These are phyloP conservation scores for Cryptococcus sp. DNA, from an alignment of 1,284 basidiomycete genomes.

Conservation along the genomic window DNA sequence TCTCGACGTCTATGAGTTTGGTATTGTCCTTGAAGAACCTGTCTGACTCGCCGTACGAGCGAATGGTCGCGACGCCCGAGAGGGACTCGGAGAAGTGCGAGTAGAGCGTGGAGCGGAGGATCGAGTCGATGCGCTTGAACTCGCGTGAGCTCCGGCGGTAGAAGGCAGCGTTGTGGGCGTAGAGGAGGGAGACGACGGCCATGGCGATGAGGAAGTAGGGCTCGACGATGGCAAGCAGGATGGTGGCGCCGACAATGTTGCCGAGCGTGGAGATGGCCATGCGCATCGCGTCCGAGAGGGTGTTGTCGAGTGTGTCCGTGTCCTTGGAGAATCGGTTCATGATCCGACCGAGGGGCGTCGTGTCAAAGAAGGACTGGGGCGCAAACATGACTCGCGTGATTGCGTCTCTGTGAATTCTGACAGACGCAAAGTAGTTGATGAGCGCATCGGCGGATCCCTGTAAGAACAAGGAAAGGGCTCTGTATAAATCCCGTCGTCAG, in stretches of 20 bases:
- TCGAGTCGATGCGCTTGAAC: constrained; percentile 60
- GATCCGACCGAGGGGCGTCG: constrained; percentile 83
- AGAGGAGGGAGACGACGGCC: constrained; percentile 57
- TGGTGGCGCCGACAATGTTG: constrained; percentile 54
- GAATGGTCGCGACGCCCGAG: constrained; percentile 76
- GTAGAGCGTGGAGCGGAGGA: constrained; percentile 59
- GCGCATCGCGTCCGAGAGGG: constrained; percentile 64
- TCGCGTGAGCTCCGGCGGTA: constrained; percentile 86
- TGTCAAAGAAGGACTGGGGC: constrained; percentile 86
- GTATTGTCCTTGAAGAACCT: constrained; percentile 74
- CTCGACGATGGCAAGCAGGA: constrained; percentile 69
- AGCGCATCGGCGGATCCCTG: constrained; percentile 54
- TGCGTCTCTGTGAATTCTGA: constrained; percentile 56
- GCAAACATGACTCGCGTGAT: constrained; percentile 64
- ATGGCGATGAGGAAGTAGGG: constrained; percentile 83
- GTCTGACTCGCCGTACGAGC: constrained; percentile 71
- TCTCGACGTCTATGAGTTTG: constrained; percentile 77
- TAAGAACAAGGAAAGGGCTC: constrained; percentile 54
- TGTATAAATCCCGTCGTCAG: too few species aligned
- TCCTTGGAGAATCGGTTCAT: constrained; percentile 53
- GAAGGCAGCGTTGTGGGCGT: constrained; percentile 65
- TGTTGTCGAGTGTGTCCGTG: constrained; percentile 80
- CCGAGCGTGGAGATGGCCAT: constrained; percentile 57
- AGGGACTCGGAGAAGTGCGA: constrained; percentile 87
- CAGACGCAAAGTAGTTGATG: constrained; percentile 63